Percentiles rank a stretch among this genome's conserved stretches.
Conservation (phyloP, 768 basidiomycete genomes). For the Pleurotus pulmonarius region DNA sequence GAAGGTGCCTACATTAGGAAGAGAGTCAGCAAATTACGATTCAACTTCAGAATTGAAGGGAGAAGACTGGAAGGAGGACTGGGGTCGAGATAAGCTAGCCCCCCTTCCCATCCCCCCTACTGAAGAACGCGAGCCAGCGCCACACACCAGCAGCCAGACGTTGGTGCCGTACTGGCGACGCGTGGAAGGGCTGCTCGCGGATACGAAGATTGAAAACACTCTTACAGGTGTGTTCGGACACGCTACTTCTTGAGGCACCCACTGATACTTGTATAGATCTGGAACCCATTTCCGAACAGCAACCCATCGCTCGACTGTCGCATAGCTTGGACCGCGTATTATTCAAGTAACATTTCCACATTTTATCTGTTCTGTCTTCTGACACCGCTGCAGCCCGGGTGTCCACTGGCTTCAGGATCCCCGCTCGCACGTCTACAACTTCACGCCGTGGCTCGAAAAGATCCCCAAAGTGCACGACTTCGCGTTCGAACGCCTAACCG, state of each 20-base stretch:
- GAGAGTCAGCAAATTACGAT: not conserved
- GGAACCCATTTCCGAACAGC: slow-evolving; percentile 32
- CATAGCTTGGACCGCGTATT: slow-evolving; percentile 69
- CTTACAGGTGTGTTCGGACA: slow-evolving; percentile 35
- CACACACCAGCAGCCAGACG: not conserved
- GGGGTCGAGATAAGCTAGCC: slow-evolving; percentile 16
- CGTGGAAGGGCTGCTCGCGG: slow-evolving; percentile 30
- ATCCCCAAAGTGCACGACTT: slow-evolving; percentile 82
- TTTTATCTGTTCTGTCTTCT: slow-evolving; percentile 5
- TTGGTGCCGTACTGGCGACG: slow-evolving; percentile 21
- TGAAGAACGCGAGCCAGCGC: slow-evolving; percentile 9
- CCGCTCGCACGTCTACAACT: slow-evolving; percentile 83
- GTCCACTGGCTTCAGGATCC: slow-evolving; percentile 90
- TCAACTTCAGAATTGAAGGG: not conserved
- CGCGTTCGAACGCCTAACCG: slow-evolving; percentile 72
- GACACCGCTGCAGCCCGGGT: slow-evolving; percentile 59
- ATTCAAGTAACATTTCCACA: slow-evolving; percentile 56
- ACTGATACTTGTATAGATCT: slow-evolving; percentile 33
- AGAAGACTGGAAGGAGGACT: slow-evolving; percentile 9
- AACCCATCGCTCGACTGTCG: slow-evolving; percentile 52
- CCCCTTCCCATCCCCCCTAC: not conserved
- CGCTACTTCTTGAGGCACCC: not conserved
- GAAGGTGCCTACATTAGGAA: not conserved
- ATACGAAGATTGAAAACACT: slow-evolving; percentile 8
- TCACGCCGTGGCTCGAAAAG: slow-evolving; percentile 61